These are phyloP conservation scores for Durotheca rogersii DNA, from an alignment of 495 filamentous ascomycete species.

Conservation along the genomic window DNA sequence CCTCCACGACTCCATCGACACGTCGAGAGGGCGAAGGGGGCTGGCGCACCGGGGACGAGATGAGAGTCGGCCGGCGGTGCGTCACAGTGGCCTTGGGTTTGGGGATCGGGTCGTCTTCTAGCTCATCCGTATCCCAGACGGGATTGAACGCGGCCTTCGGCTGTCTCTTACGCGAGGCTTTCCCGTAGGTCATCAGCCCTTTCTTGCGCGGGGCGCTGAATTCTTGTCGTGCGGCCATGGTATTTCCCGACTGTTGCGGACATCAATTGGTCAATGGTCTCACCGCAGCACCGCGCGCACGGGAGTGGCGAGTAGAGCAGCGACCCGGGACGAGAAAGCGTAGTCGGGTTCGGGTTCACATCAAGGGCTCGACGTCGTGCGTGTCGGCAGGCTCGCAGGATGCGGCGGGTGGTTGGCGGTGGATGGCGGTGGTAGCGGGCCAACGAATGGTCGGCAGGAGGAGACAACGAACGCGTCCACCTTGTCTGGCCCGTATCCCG, in stretches of 20 bases:
- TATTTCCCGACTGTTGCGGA: neutral
- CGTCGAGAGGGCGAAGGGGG: slow-evolving; percentile 13
- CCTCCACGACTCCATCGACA: slow-evolving; percentile 9
- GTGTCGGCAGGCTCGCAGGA: slow-evolving; percentile 4
- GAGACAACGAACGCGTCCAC: slow-evolving; percentile 4
- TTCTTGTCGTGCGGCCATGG: slow-evolving; percentile 40
- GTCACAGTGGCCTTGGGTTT: slow-evolving; percentile 25
- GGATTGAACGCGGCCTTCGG: slow-evolving; percentile 27
- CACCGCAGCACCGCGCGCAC: slow-evolving; percentile 8
- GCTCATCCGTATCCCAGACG: neutral
- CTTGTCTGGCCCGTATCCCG: neutral
- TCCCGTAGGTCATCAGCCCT: slow-evolving; percentile 45
- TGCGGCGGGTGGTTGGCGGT: neutral
- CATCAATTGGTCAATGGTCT: slow-evolving; percentile 2
- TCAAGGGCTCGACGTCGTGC: neutral
- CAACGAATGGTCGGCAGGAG: neutral
- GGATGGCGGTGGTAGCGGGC: neutral
- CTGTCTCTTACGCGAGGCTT: slow-evolving; percentile 33
- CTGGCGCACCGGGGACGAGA: slow-evolving; percentile 20
- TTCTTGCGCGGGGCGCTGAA: slow-evolving; percentile 40
- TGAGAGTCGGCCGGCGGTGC: slow-evolving; percentile 17
- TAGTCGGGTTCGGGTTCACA: neutral
- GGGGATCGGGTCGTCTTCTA: slow-evolving; percentile 30
- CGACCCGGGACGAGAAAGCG: neutral
- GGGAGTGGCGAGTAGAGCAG: neutral